Evolutionary conservation across 257 asterid species (phyloP).

Genomic region (Linaria vulgaris): DNA sequence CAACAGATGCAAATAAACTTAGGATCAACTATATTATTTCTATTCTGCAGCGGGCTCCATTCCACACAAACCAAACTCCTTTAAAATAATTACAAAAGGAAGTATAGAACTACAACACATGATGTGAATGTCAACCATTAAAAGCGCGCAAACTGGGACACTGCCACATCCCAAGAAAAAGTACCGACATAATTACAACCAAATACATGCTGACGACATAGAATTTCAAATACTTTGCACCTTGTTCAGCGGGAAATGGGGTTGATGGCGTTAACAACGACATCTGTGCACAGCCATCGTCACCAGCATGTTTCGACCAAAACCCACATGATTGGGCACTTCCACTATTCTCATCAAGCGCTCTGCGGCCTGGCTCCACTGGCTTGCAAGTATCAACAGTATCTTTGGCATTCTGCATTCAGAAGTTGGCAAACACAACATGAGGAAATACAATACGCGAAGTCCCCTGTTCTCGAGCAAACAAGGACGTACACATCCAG

Average conservation of each 20-base stretch:
- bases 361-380: constrained; percentile 22
- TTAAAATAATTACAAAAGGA: constrained; percentile 1
- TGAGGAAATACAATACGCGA: background rate
- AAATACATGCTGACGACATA: constrained; percentile 33
- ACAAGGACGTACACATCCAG: background rate
- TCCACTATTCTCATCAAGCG: constrained; percentile 17
- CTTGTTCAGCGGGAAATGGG: constrained; percentile 20
- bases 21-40: no score
- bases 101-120: background rate
- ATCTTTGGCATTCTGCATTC: constrained; percentile 38
- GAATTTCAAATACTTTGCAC: constrained; percentile 23
- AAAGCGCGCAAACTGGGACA: constrained; percentile 36
- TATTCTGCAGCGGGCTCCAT: background rate
- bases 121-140: constrained; percentile 20
- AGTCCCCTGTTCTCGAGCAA: constrained; percentile 8
- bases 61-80: constrained; percentile 17
- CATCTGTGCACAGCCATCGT: constrained; percentile 19
- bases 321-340: constrained; percentile 18
- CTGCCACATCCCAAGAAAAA: constrained; percentile 40
- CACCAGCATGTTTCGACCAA: constrained; percentile 19
- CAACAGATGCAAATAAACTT: no score
- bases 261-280: constrained; percentile 22
- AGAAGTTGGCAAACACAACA: constrained; percentile 10
- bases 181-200: constrained; percentile 34
- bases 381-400: constrained; percentile 2